Evolutionary conservation across 257 asterid genomes (phyloP).

Genomic region (Petunia secreta): DNA sequence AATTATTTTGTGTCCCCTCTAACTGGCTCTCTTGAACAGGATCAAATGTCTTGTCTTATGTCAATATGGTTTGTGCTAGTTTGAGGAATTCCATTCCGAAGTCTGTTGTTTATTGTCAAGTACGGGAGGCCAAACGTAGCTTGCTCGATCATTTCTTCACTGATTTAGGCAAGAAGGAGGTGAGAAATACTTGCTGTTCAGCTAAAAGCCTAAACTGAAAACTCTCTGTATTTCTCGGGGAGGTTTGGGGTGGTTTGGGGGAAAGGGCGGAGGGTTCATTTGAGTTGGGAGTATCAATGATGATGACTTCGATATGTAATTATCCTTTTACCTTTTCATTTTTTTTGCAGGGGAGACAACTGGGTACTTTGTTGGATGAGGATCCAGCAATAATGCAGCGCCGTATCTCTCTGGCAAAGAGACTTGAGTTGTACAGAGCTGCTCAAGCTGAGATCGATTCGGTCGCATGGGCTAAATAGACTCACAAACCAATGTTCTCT

Average conservation of each 20-base stretch:
- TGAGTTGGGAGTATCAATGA: not conserved
- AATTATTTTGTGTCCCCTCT: not conserved
- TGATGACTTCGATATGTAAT: not conserved
- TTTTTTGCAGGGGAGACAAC: conserved; percentile 64
- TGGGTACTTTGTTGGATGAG: conserved; percentile 89
- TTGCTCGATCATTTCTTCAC: conserved; percentile 93
- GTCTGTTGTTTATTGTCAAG: conserved; percentile 96
- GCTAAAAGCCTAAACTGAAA: not conserved
- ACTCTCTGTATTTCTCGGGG: not conserved
- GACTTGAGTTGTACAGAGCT: conserved; percentile 90
- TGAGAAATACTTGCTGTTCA: conserved; percentile 29
- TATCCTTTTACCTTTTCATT: not conserved
- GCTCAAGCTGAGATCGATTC: conserved; percentile 95
- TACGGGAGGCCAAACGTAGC: conserved; percentile 97
- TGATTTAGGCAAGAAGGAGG: conserved; percentile 89
- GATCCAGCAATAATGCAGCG: conserved; percentile 96
- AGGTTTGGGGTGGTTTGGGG: not conserved
- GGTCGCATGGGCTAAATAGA: conserved; percentile 93
- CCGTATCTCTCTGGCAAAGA: conserved; percentile 73
- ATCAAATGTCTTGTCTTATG: conserved; percentile 85
- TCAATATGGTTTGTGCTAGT: conserved; percentile 91
- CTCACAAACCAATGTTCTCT: conserved; percentile 3
- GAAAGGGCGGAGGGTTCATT: not conserved
- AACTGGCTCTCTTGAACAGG: conserved; percentile 50
- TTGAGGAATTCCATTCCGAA: conserved; percentile 94